Percentiles rank a stretch among this genome's conserved stretches.
These are phyloP conservation scores for Rosellinia necatrix DNA, from an alignment of 2,329 filamentous ascomycete species.

Conservation along the genomic window DNA sequence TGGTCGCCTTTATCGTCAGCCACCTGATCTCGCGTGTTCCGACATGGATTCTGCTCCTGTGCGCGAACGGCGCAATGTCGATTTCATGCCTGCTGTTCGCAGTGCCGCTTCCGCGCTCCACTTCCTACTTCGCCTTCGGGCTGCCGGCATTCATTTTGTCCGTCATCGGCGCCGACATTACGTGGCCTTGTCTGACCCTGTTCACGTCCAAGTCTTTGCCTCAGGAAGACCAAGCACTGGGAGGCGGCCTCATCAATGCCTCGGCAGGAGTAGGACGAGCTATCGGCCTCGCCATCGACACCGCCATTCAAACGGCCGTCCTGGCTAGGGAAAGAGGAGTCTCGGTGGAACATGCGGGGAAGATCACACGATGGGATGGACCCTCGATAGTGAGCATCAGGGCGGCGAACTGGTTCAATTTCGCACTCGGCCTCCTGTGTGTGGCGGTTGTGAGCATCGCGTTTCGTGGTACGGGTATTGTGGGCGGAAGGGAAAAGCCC, in stretches of 20 bases:
- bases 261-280: slow-evolving; percentile 68
- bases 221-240: slow-evolving; percentile 67
- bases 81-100: slow-evolving; percentile 65
- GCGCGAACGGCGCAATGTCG: slow-evolving; percentile 60
- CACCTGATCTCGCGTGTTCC: slow-evolving; percentile 62
- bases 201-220: slow-evolving; percentile 68
- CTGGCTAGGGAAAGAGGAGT: slow-evolving; percentile 55
- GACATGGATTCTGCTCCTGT: slow-evolving; percentile 60
- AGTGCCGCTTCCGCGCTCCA: slow-evolving; percentile 62
- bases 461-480: slow-evolving; percentile 58
- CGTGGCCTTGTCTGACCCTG: slow-evolving; percentile 68
- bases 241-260: slow-evolving; percentile 70
- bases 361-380: slow-evolving; percentile 49
- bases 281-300: slow-evolving; percentile 68
- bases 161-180: slow-evolving; percentile 68
- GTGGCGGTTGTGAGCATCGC: slow-evolving; percentile 51
- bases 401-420: slow-evolving; percentile 58
- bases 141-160: slow-evolving; percentile 69
- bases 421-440: slow-evolving; percentile 51
- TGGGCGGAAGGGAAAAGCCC: slow-evolving; percentile 48
- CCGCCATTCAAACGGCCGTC: slow-evolving; percentile 66
- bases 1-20: slow-evolving; percentile 61
- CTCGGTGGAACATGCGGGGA: slow-evolving; percentile 49
- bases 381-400: slow-evolving; percentile 54
- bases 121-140: slow-evolving; percentile 70